Percentiles rank a stretch among this genome's conserved stretches.
Conservation (phyloP, 768 basidiomycete genomes). For the Leucogyrophana mollusca region DNA sequence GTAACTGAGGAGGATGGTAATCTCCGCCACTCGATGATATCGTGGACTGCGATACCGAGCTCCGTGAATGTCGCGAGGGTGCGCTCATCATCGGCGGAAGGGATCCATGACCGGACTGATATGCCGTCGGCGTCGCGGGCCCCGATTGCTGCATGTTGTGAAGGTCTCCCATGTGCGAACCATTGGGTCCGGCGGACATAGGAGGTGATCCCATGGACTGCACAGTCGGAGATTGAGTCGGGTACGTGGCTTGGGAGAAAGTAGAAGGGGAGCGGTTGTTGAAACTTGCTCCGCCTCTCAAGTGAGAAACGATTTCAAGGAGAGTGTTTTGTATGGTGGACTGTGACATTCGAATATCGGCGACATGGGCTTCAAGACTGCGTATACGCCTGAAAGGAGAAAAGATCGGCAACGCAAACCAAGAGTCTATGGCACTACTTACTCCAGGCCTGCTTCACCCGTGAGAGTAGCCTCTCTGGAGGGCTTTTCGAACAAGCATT, state of each 20-base stretch:
- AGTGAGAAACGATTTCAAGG: conserved; percentile 73
- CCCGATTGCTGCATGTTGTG: conserved; percentile 19
- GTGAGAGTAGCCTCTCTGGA: conserved; percentile 82
- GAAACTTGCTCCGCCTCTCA: conserved; percentile 55
- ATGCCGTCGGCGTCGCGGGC: conserved; percentile 29
- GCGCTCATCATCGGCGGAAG: conserved; percentile 30
- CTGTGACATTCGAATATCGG: conserved; percentile 76
- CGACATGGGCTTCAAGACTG: conserved; percentile 82
- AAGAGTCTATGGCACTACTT: conserved; percentile 29
- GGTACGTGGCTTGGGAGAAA: conserved; percentile 45
- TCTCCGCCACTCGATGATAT: conserved; percentile 35
- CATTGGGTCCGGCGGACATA: conserved; percentile 39
- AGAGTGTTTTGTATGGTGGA: conserved; percentile 76
- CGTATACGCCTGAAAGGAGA: conserved; percentile 72
- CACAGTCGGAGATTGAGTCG: conserved; percentile 65
- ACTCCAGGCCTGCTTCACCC: conserved; percentile 90
- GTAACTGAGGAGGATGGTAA: conserved; percentile 41
- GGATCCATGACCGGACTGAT: conserved; percentile 21
- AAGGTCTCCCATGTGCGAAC: conserved; percentile 24
- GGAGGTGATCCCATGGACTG: conserved; percentile 56
- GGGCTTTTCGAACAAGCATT: conserved; percentile 95
- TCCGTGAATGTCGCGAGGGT: conserved; percentile 29
- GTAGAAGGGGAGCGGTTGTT: conserved; percentile 63
- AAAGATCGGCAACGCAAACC: conserved; percentile 10
- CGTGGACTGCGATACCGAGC: conserved; percentile 33